Percentiles rank a stretch among this genome's conserved stretches.
phyloP scores from a whole-genome alignment of 495 filamentous ascomycete genomes.

The Usnea hakonensis region DNA sequence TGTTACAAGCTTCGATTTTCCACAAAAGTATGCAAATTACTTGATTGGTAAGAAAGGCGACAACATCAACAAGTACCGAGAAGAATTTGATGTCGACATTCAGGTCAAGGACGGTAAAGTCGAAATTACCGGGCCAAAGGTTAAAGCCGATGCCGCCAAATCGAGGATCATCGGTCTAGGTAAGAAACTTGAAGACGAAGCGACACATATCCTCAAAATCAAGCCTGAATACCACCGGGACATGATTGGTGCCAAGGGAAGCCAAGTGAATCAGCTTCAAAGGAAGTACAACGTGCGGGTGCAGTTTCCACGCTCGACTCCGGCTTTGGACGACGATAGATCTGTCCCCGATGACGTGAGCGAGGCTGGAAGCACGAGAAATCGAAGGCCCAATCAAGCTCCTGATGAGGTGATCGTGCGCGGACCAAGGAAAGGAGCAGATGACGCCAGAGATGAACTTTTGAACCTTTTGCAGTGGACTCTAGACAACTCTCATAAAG shows the following conservation, averaged over 20 bases:
- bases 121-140: constrained; percentile 63
- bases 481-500: constrained; percentile 70
- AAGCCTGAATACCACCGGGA: constrained; percentile 80
- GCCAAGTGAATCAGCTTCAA: constrained; percentile 61
- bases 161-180: constrained; percentile 64
- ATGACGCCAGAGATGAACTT: constrained; percentile 84
- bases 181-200: constrained; percentile 79
- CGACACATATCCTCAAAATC: constrained; percentile 77
- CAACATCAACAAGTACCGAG: constrained; percentile 90
- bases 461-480: constrained; percentile 78
- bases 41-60: constrained; percentile 88
- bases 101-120: constrained; percentile 69
- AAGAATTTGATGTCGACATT: constrained; percentile 96
- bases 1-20: constrained; percentile 79
- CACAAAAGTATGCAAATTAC: constrained; percentile 85
- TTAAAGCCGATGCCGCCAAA: constrained; percentile 76
- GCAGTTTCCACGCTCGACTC: constrained; percentile 76
- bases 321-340: constrained; percentile 51
- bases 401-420: constrained; percentile 86
- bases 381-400: constrained; percentile 60
- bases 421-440: constrained; percentile 83
- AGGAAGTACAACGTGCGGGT: constrained; percentile 86
- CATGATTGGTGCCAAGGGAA: constrained; percentile 57
- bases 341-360: constrained; percentile 60
- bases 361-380: constrained; percentile 54